Conservation (phyloP, 2,329 filamentous ascomycete genomes). For the Emydomyces testavorans region DNA sequence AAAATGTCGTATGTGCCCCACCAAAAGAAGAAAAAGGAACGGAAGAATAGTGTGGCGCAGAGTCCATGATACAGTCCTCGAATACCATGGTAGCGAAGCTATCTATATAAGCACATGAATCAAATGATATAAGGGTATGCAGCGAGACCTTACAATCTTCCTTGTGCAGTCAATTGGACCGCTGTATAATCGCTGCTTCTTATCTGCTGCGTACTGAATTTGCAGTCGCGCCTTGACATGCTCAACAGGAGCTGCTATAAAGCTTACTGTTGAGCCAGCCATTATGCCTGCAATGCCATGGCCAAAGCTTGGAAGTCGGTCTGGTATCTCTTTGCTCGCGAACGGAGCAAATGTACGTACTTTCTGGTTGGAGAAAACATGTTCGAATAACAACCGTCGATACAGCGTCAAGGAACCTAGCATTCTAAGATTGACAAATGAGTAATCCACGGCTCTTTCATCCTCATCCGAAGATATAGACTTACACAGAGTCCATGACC, state of each 20-base stretch:
- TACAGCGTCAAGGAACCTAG: conserved; percentile 85
- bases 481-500: conserved; percentile 75
- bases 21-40: conserved; percentile 94
- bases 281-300: conserved; percentile 80
- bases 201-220: conserved; percentile 77
- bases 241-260: conserved; percentile 87
- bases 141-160: conserved; percentile 51
- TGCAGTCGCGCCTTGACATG: conserved; percentile 91
- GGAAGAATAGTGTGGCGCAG: conserved; percentile 72
- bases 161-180: conserved; percentile 74
- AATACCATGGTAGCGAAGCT: conserved; percentile 55
- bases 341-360: conserved; percentile 31
- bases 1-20: conserved; percentile 92
- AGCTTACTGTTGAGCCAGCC: conserved; percentile 79
- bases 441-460: background rate
- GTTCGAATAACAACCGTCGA: conserved; percentile 67
- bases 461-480: background rate
- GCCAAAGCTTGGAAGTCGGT: conserved; percentile 59
- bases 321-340: conserved; percentile 25
- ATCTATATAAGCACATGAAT: background rate
- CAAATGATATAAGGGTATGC: no score
- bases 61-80: conserved; percentile 77
- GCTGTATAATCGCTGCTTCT: conserved; percentile 65
- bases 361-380: conserved; percentile 55
- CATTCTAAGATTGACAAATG: conserved; percentile 45